Percentiles rank a stretch among this genome's conserved stretches.
phyloP scores from a whole-genome alignment of 768 basidiomycete genomes.

The Chalciporus pseudorubinellus region DNA sequence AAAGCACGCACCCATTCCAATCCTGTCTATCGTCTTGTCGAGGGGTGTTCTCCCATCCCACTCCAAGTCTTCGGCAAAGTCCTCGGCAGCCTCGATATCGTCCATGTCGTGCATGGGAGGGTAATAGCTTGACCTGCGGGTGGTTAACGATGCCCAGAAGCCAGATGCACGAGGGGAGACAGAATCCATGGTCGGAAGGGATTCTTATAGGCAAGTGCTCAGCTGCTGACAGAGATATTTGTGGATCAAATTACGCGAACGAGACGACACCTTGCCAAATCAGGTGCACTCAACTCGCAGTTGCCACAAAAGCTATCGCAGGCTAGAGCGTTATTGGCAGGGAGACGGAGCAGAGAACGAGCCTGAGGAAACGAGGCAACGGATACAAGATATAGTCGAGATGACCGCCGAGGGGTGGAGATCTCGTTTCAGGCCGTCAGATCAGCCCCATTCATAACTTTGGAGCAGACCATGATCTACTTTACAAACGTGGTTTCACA shows the following conservation, averaged over 20 bases:
- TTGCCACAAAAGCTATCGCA: too few species aligned
- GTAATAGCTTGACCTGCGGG: conserved; percentile 39
- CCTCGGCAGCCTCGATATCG: conserved; percentile 27
- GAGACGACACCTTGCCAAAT: background rate
- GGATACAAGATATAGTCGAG: too few species aligned
- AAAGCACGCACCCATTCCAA: conserved; percentile 73
- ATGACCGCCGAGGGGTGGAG: background rate
- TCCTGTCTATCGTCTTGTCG: conserved; percentile 85
- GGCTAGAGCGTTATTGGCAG: too few species aligned
- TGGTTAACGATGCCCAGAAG: conserved; percentile 42
- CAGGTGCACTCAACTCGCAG: too few species aligned
- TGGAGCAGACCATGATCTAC: too few species aligned
- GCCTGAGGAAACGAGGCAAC: too few species aligned
- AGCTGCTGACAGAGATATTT: background rate
- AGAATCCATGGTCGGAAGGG: conserved; percentile 34
- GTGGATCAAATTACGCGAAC: conserved; percentile 3
- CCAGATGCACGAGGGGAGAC: conserved; percentile 47
- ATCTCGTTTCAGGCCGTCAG: conserved; percentile 6
- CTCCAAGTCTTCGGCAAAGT: conserved; percentile 19
- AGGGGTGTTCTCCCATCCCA: conserved; percentile 56
- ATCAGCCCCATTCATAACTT: too few species aligned
- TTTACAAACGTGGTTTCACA: too few species aligned
- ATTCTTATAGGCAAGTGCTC: background rate
- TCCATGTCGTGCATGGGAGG: conserved; percentile 39
- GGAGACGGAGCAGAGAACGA: too few species aligned